Evolutionary conservation across 2,329 filamentous ascomycete species (phyloP).

Genomic region (Clonostachys rhizophaga): DNA sequence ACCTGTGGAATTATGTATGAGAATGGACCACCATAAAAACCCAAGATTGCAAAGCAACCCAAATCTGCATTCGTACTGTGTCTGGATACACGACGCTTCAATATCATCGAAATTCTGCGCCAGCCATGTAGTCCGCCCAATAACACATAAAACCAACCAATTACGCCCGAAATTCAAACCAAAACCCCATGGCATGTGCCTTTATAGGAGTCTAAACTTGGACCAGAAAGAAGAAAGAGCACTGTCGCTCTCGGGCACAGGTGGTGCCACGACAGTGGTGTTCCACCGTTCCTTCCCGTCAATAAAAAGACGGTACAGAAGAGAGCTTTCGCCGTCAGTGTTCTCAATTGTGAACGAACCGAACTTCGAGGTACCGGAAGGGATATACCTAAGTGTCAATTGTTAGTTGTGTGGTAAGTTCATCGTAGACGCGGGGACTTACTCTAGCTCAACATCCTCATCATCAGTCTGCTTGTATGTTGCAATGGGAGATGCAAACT

Average conservation of each 20-base stretch:
- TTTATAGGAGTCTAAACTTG: background rate
- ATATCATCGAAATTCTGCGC: too few species aligned
- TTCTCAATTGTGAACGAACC: constrained; percentile 70
- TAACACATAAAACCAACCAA: too few species aligned
- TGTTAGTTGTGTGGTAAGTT: background rate
- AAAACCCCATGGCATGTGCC: too few species aligned
- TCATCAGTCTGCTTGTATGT: constrained; percentile 80
- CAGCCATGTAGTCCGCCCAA: too few species aligned
- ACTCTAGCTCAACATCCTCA: constrained; percentile 82
- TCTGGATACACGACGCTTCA: too few species aligned
- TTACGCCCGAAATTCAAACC: too few species aligned
- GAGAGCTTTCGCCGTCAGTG: constrained; percentile 57
- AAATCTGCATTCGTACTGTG: too few species aligned
- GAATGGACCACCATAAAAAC: too few species aligned
- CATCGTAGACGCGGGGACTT: constrained; percentile 29
- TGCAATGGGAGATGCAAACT: constrained; percentile 85
- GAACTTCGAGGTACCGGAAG: constrained; percentile 76
- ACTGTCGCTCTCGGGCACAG: background rate
- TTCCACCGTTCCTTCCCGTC: constrained; percentile 77
- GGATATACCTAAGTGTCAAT: constrained; percentile 53
- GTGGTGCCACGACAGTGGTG: constrained; percentile 30
- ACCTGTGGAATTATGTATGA: too few species aligned
- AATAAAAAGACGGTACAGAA: constrained; percentile 79
- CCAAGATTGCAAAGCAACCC: too few species aligned
- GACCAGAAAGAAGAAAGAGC: constrained; percentile 2